Percentiles rank a stretch among this genome's conserved stretches.
Conservation (phyloP, 177 flowering plant species). For the Vitis hybrid region DNA sequence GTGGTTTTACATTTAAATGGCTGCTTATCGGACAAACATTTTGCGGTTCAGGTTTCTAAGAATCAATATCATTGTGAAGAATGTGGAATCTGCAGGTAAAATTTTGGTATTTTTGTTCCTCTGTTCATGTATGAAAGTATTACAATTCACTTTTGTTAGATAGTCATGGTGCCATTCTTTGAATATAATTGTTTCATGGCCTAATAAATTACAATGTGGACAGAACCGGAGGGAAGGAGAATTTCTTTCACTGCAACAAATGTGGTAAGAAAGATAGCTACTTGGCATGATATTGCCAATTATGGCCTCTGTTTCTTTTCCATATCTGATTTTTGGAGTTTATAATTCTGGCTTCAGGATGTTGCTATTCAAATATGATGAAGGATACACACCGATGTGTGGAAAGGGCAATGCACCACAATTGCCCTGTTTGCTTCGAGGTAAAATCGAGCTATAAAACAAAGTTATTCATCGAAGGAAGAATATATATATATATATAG, state of each 20-base stretch:
- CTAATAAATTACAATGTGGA: no score
- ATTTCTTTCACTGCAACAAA: constrained; percentile 75
- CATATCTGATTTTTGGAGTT: constrained; percentile 1
- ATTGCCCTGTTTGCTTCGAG: constrained; percentile 94
- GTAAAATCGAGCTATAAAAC: constrained; percentile 31
- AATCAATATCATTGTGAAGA: constrained; percentile 84
- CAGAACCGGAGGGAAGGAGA: constrained; percentile 89
- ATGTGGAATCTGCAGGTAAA: constrained; percentile 88
- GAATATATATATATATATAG: no score
- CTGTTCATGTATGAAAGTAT: not conserved
- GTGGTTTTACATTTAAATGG: not conserved
- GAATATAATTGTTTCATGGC: no score
- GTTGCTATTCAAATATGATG: constrained; percentile 12
- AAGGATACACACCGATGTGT: constrained; percentile 65
- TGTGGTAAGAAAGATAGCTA: constrained; percentile 50
- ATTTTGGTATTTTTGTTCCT: not conserved
- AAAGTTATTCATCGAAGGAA: not conserved
- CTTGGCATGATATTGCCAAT: not conserved
- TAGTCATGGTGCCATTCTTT: no score
- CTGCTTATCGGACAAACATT: not conserved
- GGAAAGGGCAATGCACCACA: constrained; percentile 90
- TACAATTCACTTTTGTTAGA: not conserved
- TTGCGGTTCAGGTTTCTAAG: constrained; percentile 58
- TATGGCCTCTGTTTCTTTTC: not conserved
- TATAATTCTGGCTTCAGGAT: constrained; percentile 27